Percentiles rank a stretch among this genome's conserved stretches.
Evolutionary conservation across 164 flowering plant genomes (phyloP).

Genomic region (Chloranthus sessilifolius): DNA sequence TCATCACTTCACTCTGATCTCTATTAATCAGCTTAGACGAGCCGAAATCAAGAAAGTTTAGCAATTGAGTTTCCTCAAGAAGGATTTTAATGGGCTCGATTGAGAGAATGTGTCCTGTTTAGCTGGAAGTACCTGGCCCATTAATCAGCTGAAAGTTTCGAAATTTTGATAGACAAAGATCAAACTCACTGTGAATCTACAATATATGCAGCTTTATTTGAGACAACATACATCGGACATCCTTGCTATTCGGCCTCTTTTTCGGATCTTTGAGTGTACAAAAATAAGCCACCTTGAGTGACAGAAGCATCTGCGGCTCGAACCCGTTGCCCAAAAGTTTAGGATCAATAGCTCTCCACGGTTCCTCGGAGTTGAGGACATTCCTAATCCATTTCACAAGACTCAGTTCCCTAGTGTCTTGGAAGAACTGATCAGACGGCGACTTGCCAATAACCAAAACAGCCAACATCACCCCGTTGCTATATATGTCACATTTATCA

Average conservation of each 20-base stretch:
- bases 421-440: slow-evolving; percentile 78
- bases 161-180: too few species aligned
- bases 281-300: slow-evolving; percentile 83
- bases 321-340: slow-evolving; percentile 56
- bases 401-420: slow-evolving; percentile 57
- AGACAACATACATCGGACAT: slow-evolving; percentile 66
- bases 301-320: slow-evolving; percentile 79
- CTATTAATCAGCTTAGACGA: too few species aligned
- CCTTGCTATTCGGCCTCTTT: slow-evolving; percentile 88
- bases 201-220: too few species aligned
- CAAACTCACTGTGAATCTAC: too few species aligned
- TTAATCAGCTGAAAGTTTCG: too few species aligned
- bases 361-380: slow-evolving; percentile 70
- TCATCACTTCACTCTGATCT: too few species aligned
- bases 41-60: too few species aligned
- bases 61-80: too few species aligned
- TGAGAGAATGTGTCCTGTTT: too few species aligned
- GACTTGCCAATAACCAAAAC: slow-evolving; percentile 68
- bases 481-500: slow-evolving; percentile 85
- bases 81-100: too few species aligned
- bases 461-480: slow-evolving; percentile 79
- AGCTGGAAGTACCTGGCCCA: too few species aligned
- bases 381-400: slow-evolving; percentile 83
- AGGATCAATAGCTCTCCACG: slow-evolving; percentile 56
- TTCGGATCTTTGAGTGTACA: slow-evolving; percentile 81